Base-by-base conservation (phyloP, 1,139 yeast species). In the Suhomyces chickasaworum region DNA sequence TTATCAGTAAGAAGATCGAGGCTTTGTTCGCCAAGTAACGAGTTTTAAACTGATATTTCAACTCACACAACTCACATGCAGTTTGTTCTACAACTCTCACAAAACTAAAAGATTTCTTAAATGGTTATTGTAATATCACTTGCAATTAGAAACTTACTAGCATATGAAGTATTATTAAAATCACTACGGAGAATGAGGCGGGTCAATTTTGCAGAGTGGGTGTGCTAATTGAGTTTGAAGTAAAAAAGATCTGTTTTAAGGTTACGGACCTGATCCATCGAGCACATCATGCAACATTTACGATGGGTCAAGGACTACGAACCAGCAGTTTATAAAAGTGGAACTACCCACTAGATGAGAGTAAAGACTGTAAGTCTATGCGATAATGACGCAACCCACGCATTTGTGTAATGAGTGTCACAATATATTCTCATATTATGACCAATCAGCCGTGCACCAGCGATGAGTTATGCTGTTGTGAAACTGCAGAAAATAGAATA, bases 1-100 rank as follows among this genome's bases (percentile, higher is more conserved):
- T 32, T 32, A 32, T 32, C 36, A 32, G 36, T 32, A 15, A 15
- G 15, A 32, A 32, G 36, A 32, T 17, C 36, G 36, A 17, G 36
- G 36, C 32, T 29, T 29, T 15, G 17, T 6, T 6, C 12, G 32
- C 32, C 32, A 13, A 29, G 32, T 13, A 13, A 15, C 17, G 10
- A 29, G 18, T 10, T 2, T 6, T 13, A 6, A 13, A n/a, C 7
- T 29, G 17, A 15, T 6, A 17, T 17, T 29, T 17, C 17, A n/a
- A n/a, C 32, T 29, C 32, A 29, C 32, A 29, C 17, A n/a, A n/a
- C 32, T 29, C 32, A 29, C 32, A 29, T 29, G 32, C 32, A 29
- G 32, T 13, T 13, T 10, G 5, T 9, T 25, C 12, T 25, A 13
- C 3, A 25, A 10, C 29, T 25, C 29, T 25, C 29, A 25, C 13